Evolutionary conservation across 2,329 filamentous ascomycete species (phyloP), one percentile per base, ranked within the genome.

Genomic region (Alternaria sp.): DNA sequence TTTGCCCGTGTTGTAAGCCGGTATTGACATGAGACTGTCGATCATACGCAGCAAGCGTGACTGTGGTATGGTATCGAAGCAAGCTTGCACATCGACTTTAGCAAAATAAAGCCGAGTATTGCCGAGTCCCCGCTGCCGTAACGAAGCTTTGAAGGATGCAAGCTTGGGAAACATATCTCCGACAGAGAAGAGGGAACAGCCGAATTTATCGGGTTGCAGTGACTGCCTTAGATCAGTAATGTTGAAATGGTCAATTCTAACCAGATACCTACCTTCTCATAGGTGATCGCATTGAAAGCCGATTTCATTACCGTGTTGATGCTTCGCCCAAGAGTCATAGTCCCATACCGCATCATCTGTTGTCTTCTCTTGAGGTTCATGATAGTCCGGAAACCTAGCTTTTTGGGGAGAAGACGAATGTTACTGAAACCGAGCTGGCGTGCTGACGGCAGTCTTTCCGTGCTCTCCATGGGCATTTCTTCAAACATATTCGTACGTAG

Each of bases 31-130:
- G 72, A 88, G 57, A 63, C 76, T 73, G 40, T 82, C 79, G 62
- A 96, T 84, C 26, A 98, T 80, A 24, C 82, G 74, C 33, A 97
- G 72, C 17, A 98, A 81, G 1, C 87, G 86, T 26, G 84, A 78
- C 74, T 98, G 95, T 0, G 95, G 95, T 42, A 99, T 97, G 0
- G 91, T 97, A 76, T 99, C 95, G 74, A 97, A 99, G 68, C 94
- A 96, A 2, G 92, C 88, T 73, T 91, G 86, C 21, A 99, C 93
- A 72, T 99, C 95, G 11, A 96, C 82, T 74, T 99, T 99, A 60
- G 89, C 93, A 77, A 98, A 96, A 77, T 91, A 98, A 1, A 97
- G 78, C 4, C 77, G 81, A 8, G 72, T 69, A 0, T 77, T 68
- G 0, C 64, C 62, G 1, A 76, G 57, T 0, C 78, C 77, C 24